Evolutionary conservation across 2,329 filamentous ascomycete genomes (phyloP), one percentile per base, ranked within the genome.

Genomic region (Aspergillus viridinutans): DNA sequence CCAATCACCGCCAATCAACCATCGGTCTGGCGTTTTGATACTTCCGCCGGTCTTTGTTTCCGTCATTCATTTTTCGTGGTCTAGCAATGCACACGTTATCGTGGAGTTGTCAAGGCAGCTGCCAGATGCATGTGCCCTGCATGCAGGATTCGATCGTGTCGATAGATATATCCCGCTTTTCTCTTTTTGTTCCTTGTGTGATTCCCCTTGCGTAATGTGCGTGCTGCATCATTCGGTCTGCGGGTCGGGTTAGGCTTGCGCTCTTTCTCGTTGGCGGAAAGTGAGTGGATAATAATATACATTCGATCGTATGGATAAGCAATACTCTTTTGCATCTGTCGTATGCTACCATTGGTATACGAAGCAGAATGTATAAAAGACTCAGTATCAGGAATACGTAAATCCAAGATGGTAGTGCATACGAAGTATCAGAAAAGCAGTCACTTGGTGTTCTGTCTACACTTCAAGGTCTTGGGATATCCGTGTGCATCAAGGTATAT

Each of bases 21-120:
- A 67, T 74, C 42, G 71, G 72, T 12, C 20, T 73, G 29, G 71
- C 71, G 6, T 73, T 71, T 56, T 74, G 61, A 64, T 21, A 17
- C 14, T 4, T 14, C 9, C 20, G 2, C 10, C 14, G 12, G 9
- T 42, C 12, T 42, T 28, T 10, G 9, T 50, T 56, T 14, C 32
- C 14, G 32, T 38, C 32, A 2, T 49, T 49, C 20, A 40, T 50
- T 50, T 50, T 20, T n/a, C 6, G 14, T 17, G 14, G 0, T 38
- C 14, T 38, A 38, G 29, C 29, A 32, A 4, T 5, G 12, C 29
- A 32, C 32, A 17, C 14, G 32, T 17, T 17, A 17, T 38, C 14
- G 32, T 7, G 32, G 14, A 17, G 5, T 38, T 3, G 14, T 38
- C 32, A 6, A 38, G 14, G 14, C 32, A 38, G 2, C 32, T 38